These are phyloP conservation scores for Leccinum broughii DNA, from an alignment of 768 basidiomycete species.

Conservation along the genomic window DNA sequence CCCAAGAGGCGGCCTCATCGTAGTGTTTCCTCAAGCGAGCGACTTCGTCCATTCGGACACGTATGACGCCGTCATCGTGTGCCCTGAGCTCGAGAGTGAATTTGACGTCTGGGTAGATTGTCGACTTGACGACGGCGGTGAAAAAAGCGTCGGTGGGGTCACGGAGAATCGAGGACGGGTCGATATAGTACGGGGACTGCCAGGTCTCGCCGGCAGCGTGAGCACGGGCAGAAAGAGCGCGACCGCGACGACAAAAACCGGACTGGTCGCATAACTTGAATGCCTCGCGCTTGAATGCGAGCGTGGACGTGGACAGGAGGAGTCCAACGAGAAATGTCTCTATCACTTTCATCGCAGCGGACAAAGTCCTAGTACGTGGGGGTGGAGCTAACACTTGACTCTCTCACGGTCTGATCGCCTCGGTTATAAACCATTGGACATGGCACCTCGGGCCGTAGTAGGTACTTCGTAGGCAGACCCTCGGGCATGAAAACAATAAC, in stretches of 20 bases:
- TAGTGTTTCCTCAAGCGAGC: slow-evolving; percentile 79
- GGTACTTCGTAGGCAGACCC: too few relatives aligned
- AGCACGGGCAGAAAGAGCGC: slow-evolving; percentile 78
- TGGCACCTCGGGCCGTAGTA: too few relatives aligned
- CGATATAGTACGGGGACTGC: slow-evolving; percentile 86
- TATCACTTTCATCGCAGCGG: background rate
- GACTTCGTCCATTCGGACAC: slow-evolving; percentile 92
- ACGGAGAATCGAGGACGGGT: slow-evolving; percentile 51
- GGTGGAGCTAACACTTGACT: too few relatives aligned
- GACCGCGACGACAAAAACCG: slow-evolving; percentile 91
- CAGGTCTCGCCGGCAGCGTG: slow-evolving; percentile 57
- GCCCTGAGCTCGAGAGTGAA: slow-evolving; percentile 83
- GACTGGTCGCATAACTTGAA: slow-evolving; percentile 96
- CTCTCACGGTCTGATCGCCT: too few relatives aligned
- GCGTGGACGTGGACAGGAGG: slow-evolving; percentile 32
- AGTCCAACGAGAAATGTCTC: slow-evolving; percentile 35
- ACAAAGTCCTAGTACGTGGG: background rate
- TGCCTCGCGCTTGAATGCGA: slow-evolving; percentile 76
- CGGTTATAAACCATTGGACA: too few relatives aligned
- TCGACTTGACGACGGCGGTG: slow-evolving; percentile 74
- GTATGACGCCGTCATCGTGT: slow-evolving; percentile 83
- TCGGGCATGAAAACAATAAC: too few relatives aligned
- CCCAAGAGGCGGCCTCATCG: slow-evolving; percentile 91
- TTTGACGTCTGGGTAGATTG: slow-evolving; percentile 79
- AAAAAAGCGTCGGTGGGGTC: slow-evolving; percentile 59